Base-by-base conservation (phyloP, 208 protist genomes). In the Acanthamoeba culbertsoni region DNA sequence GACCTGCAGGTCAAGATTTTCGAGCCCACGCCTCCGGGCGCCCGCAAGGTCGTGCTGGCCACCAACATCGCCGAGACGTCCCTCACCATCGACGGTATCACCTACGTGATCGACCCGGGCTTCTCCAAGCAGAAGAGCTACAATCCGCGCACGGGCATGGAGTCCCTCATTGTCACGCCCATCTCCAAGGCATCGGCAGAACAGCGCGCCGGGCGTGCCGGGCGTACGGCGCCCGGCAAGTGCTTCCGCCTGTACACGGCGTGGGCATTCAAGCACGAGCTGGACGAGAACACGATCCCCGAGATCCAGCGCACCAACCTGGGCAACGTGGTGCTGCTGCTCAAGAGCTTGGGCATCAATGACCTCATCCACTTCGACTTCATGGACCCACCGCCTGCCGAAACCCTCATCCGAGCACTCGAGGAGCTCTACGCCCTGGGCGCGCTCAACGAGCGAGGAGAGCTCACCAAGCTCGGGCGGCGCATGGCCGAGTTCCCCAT, bases 51-150 rank as follows among this genome's bases (percentile, higher is more conserved):
- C 3, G 98, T 99, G 48, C 94, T 99, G 12, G 98, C 99, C 0
- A 99, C 99, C 46, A 99, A 99, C 96, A 99, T 99, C 94, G 99
- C 99, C 45, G 99, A 99, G 93, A 99, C 99, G 5, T 99, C 99
- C 43, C 97, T 99, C 31, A 99, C 99, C 20, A 99, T 99, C 62
- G 98, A 99, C 95, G 98, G 98, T 40, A 99, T 99, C 89, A 97
- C 98, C 45, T 99, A 99, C 96, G 99, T 99, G 2, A 98, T 99
- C 48, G 99, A 99, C 95, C 96, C 97, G 63, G 99, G 99, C 0
- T 99, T 99, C 59, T 98, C 97, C 37, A 99, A 99, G 97, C 98
- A 98, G 46, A 99, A 99, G 93, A 98, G 96, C 90, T 99, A 99
- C 95, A 99, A 99, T 95, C 98, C 98, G 45, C 97, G 98, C 86